These are phyloP conservation scores for Globisporangium iwayamae DNA, from an alignment of 352 stramenopile genomes.

Conservation along the genomic window DNA sequence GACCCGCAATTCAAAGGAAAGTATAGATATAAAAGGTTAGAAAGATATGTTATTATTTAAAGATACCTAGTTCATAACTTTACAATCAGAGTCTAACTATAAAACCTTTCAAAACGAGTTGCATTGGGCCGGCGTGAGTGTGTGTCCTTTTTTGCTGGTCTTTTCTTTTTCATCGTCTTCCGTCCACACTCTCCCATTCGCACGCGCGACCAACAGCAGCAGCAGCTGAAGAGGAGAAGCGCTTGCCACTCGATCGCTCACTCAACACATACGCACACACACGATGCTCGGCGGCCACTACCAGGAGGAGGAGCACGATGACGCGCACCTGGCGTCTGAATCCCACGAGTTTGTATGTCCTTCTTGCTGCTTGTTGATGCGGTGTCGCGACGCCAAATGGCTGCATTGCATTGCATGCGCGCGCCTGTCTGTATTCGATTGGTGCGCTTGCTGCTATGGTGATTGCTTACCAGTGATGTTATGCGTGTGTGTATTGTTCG, in stretches of 20 bases:
- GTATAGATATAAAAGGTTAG: no score
- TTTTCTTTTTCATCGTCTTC: neutral
- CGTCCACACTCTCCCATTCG: conserved; percentile 3
- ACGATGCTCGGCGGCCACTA: conserved; percentile 18
- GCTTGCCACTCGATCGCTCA: neutral
- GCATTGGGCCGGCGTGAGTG: conserved; percentile 5
- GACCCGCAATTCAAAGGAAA: no score
- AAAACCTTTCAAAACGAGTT: neutral
- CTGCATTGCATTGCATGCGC: no score
- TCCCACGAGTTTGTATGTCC: conserved; percentile 21
- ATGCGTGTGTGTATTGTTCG: neutral
- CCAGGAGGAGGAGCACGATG: conserved; percentile 18
- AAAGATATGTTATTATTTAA: no score
- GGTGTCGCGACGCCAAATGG: no score
- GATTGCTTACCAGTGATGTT: conserved; percentile 6
- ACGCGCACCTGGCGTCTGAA: conserved; percentile 11
- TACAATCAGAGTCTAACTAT: no score
- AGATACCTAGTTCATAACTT: no score
- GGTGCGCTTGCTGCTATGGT: no score
- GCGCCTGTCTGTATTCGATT: neutral
- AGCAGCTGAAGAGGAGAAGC: neutral
- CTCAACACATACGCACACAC: neutral
- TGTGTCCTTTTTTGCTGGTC: neutral
- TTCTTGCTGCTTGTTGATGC: neutral
- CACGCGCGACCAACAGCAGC: neutral